A percentile compares a stretch with the other conserved stretches of the same genome.
Conservation (phyloP, 2,329 filamentous ascomycete species). For the Colletotrichum tofieldiae region DNA sequence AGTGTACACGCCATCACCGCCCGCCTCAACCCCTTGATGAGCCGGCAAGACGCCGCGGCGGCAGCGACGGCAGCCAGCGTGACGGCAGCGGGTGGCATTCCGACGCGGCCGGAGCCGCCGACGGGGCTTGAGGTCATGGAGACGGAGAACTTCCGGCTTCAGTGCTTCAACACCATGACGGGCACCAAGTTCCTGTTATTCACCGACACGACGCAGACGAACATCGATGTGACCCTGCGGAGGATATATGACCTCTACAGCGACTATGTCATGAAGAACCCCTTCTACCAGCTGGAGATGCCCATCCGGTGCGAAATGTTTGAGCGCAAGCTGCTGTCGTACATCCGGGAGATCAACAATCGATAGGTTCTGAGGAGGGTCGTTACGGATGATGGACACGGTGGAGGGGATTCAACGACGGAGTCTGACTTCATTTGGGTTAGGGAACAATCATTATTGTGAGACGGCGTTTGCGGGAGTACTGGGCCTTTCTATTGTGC, state of each 20-base stretch:
- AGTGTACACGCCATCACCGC: constrained; percentile 81
- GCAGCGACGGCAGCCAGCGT: constrained; percentile 54
- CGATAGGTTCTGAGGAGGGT: constrained; percentile 54
- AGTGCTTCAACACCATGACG: constrained; percentile 95
- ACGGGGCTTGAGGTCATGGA: constrained; percentile 94
- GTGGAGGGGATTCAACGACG: background rate
- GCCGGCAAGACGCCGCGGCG: constrained; percentile 54
- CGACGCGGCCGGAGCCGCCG: constrained; percentile 72
- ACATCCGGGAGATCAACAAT: constrained; percentile 81
- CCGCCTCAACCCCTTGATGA: constrained; percentile 71
- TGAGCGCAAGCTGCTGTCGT: constrained; percentile 86
- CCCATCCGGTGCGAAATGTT: constrained; percentile 96
- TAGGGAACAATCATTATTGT: constrained; percentile 11
- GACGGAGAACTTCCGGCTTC: constrained; percentile 93
- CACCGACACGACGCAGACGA: constrained; percentile 89
- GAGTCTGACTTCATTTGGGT: constrained; percentile 11
- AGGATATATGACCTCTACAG: constrained; percentile 95
- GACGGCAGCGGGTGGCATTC: constrained; percentile 49
- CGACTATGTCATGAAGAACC: constrained; percentile 99
- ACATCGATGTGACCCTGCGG: constrained; percentile 86
- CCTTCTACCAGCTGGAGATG: constrained; percentile 99
- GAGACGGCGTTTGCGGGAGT: constrained; percentile 41
- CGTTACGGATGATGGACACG: background rate
- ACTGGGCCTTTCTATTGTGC: constrained; percentile 38
- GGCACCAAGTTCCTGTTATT: constrained; percentile 97